phyloP scores from a whole-genome alignment of 1,284 basidiomycete species.

The Sanghuangporus sanghuang region DNA sequence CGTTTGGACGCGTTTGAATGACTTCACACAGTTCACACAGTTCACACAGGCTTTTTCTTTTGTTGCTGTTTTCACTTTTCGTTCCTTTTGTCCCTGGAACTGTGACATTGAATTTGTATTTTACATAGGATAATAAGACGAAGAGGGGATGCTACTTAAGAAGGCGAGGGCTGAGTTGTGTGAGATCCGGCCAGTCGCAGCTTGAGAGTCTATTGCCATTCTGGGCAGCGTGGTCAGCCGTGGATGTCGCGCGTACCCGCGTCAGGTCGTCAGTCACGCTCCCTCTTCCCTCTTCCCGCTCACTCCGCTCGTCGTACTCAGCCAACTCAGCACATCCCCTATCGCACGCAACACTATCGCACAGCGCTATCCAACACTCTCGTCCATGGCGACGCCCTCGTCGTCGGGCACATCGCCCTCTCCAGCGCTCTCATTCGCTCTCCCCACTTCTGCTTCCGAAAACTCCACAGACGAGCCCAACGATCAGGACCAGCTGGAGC shows the following conservation, averaged over 20 bases:
- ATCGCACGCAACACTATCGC: background rate
- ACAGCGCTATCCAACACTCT: background rate
- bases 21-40: background rate
- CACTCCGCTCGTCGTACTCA: background rate
- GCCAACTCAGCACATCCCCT: background rate
- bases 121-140: background rate
- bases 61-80: background rate
- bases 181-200: background rate
- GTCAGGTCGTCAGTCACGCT: background rate
- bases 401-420: conserved; percentile 75
- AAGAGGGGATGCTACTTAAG: too few species aligned
- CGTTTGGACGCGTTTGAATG: background rate
- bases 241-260: conserved; percentile 6
- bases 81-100: background rate
- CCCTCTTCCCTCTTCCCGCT: background rate
- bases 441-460: conserved; percentile 36
- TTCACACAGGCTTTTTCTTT: background rate
- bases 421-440: conserved; percentile 58
- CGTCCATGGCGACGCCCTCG: conserved; percentile 64
- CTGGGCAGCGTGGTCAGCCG: background rate
- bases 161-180: background rate
- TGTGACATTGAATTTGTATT: background rate
- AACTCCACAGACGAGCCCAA: conserved; percentile 27
- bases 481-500: conserved; percentile 38
- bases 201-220: background rate